Base-by-base conservation (phyloP, 306 rosid genomes). In the Pterocarpus macrocarpus region DNA sequence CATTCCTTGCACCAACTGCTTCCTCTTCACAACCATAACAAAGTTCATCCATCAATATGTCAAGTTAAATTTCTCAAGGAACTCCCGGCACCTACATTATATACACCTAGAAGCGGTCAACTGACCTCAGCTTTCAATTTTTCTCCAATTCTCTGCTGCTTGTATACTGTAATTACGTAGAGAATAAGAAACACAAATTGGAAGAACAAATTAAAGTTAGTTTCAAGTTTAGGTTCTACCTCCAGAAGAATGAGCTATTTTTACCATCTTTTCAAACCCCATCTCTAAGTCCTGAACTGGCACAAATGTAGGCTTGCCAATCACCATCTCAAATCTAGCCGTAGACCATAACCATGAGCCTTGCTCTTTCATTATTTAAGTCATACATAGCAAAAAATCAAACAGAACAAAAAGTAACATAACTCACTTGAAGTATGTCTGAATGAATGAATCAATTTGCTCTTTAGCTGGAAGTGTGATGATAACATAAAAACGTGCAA, bases 231-330 rank as follows among this genome's bases (percentile, higher is more conserved):
- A 78, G 71, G 38, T 69, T 77, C 55, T 86, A 91, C 99, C 97
- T 71, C 99, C 99, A 75, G 87, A 90, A 76, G 92, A 90, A 80
- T 86, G 91, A 84, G 97, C 99, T 69, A 95, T 93, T 87, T 91
- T 93, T 8, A 91, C 89, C 59, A 91, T 91, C 90, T 92, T 95
- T 71, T 95, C 99, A 75, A 95, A 92, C 15, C 99, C 99, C 99
- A 95, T 95, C 78, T 95, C 97, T 5, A 84, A 38, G 91, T 92
- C 99, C 70, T 81, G 90, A 87, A 92, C 97, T 15, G 90, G 94
- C 76, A 95, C 90, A 82, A 95, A 90, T 52, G 97, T 87, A 53
- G 99, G 99, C 84, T 85, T 95, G 76, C 97, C 97, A 79, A 91
- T 86, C 86, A 84, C 94, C 92, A 91, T 89, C 76, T 82, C 91